Conservation (phyloP, 176 grass and related monocot genomes). For the Zea luxurians region DNA sequence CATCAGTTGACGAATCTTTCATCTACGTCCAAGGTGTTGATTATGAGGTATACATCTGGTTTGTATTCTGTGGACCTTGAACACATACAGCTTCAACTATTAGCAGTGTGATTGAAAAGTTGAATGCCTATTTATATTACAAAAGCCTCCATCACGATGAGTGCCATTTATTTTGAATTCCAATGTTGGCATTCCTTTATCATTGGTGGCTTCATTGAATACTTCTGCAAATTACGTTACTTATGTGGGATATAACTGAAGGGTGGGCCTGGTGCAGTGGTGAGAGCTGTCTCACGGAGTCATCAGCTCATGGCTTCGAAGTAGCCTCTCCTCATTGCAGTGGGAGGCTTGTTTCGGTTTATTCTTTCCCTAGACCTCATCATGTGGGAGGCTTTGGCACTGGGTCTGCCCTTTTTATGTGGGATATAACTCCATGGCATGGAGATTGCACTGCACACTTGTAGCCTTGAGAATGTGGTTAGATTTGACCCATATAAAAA, state of each 20-base stretch:
- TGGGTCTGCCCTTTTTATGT: not conserved
- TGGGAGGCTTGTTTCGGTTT: too few species aligned
- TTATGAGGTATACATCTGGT: slow-evolving; percentile 67
- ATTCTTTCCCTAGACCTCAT: too few species aligned
- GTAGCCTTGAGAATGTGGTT: not conserved
- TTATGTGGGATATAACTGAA: not conserved
- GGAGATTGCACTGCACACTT: slow-evolving; percentile 3
- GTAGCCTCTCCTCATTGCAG: too few species aligned
- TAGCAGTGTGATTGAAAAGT: not conserved
- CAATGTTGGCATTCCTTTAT: slow-evolving; percentile 3
- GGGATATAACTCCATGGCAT: not conserved
- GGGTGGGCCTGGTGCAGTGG: too few species aligned
- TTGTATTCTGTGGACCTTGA: not conserved
- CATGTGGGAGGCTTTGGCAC: too few species aligned
- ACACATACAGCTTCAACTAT: not conserved
- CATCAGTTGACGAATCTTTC: slow-evolving; percentile 62
- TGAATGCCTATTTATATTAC: not conserved
- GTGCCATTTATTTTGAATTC: not conserved
- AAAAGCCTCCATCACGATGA: not conserved
- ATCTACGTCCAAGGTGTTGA: slow-evolving; percentile 93
- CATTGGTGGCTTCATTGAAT: not conserved
- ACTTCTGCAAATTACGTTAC: not conserved
- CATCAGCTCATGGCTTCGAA: too few species aligned
- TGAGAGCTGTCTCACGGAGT: too few species aligned
- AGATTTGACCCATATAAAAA: not conserved